Base-by-base conservation (phyloP, 768 basidiomycete species). In the Lactarius deliciosus region DNA sequence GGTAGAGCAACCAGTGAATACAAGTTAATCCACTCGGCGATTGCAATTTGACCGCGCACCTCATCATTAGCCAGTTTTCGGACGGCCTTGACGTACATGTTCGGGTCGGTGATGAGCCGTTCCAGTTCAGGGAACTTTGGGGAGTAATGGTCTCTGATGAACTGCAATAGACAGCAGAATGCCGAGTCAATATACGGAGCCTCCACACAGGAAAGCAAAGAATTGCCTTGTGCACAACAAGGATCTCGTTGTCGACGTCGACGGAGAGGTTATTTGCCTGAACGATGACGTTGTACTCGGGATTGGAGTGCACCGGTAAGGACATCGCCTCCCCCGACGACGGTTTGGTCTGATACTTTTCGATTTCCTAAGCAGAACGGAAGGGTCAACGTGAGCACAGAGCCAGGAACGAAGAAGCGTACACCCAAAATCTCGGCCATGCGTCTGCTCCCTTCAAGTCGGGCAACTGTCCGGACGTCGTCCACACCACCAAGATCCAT, bases 201-300 rank as follows among this genome's bases (percentile, higher is more conserved):
- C 13, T 47, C 55, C 15, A 1, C 20, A 60, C 69, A 18, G n/a
- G 61, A 32, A 47, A 56, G 40, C 55, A 63, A 18, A 40, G 32
- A 74, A 77, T 69, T 72, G 85, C 94, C 83, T 99, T 99, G 80
- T 99, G 94, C 0, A 99, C 96, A 38, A 99, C 83, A 41, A 99
- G 82, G 63, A 98, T 93, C 77, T 99, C 97, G 72, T 99, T 99
- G 78, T 99, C 97, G 6, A 98, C 88, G 73, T 99, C 97, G 53
- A 99, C 97, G 2, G 95, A 94, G 65, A 98, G 81, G 77, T 99
- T 99, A 80, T 99, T 99, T 30, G 97, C 94, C 72, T 94, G 89
- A 5, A 99, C 97, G 72, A 98, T 98, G 68, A 98, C 82, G 68
- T 89, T 87, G 79, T 99, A 99, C 77, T 99, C 97, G 1, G 94